phyloP scores from a whole-genome alignment of 768 basidiomycete genomes.

The Leccinum imitatum region DNA sequence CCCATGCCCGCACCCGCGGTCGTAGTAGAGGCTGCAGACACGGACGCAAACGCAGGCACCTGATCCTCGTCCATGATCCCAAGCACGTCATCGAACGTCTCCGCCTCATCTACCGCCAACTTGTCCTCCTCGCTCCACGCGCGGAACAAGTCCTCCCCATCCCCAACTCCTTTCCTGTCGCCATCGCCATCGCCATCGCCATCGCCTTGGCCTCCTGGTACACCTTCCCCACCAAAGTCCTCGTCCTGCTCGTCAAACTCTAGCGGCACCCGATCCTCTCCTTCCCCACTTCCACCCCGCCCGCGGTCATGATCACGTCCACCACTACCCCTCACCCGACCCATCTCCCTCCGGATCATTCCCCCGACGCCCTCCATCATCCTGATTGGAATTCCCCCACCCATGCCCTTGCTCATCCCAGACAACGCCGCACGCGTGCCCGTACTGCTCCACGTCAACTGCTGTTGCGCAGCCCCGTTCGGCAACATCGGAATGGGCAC shows the following conservation, averaged over 20 bases:
- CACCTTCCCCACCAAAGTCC: slow-evolving; percentile 41
- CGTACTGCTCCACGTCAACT: slow-evolving; percentile 14
- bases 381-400: slow-evolving; percentile 49
- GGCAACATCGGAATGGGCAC: slow-evolving; percentile 71
- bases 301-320: background rate
- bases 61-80: slow-evolving; percentile 36
- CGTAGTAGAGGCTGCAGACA: background rate
- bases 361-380: slow-evolving; percentile 61
- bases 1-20: background rate
- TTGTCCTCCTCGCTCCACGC: slow-evolving; percentile 31
- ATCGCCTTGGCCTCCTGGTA: background rate
- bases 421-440: slow-evolving; percentile 18
- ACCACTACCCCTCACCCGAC: slow-evolving; percentile 14
- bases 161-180: background rate
- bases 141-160: slow-evolving; percentile 24
- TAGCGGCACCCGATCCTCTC: slow-evolving; percentile 34
- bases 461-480: slow-evolving; percentile 50
- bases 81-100: slow-evolving; percentile 34
- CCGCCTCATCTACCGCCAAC: slow-evolving; percentile 32
- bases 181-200: background rate
- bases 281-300: background rate
- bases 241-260: slow-evolving; percentile 72
- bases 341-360: slow-evolving; percentile 52
- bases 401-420: slow-evolving; percentile 13
- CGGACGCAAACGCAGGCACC: slow-evolving; percentile 10